Percentiles rank a stretch among this genome's conserved stretches.
Conservation (phyloP, 345 rosid genomes). For the Durio zibethinus region DNA sequence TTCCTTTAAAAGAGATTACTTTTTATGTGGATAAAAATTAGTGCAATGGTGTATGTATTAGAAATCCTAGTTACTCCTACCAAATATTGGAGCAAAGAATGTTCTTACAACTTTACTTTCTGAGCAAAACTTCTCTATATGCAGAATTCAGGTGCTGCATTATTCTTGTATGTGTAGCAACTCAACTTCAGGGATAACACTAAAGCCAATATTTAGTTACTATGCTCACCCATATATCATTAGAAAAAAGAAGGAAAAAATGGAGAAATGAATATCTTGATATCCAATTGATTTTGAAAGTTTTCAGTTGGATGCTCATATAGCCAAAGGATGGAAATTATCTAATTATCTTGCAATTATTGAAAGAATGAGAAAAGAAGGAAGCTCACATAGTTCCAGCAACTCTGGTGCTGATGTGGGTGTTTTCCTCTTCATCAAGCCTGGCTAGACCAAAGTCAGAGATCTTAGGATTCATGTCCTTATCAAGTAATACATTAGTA, state of each 20-base stretch:
- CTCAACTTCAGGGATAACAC: background rate
- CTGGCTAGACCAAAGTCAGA: constrained; percentile 76
- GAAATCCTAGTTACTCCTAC: background rate
- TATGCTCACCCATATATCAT: background rate
- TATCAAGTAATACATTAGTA: constrained; percentile 62
- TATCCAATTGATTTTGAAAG: background rate
- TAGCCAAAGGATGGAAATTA: background rate
- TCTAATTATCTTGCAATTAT: background rate
- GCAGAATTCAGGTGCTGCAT: background rate
- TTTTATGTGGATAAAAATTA: background rate
- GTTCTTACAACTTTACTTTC: background rate
- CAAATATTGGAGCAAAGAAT: background rate
- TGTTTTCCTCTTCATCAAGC: constrained; percentile 60
- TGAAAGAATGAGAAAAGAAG: background rate
- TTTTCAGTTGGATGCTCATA: background rate
- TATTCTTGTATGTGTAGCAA: background rate
- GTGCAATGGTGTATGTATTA: background rate
- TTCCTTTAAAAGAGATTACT: background rate
- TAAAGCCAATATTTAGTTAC: background rate
- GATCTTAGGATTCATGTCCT: constrained; percentile 49
- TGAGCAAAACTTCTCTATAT: background rate
- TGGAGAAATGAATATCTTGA: background rate
- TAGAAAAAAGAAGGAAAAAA: background rate
- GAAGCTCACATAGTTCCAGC: constrained; percentile 61
- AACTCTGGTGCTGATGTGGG: constrained; percentile 65